phyloP scores from a whole-genome alignment of 75 land plant genomes.

The Selaginella tamariscina region DNA sequence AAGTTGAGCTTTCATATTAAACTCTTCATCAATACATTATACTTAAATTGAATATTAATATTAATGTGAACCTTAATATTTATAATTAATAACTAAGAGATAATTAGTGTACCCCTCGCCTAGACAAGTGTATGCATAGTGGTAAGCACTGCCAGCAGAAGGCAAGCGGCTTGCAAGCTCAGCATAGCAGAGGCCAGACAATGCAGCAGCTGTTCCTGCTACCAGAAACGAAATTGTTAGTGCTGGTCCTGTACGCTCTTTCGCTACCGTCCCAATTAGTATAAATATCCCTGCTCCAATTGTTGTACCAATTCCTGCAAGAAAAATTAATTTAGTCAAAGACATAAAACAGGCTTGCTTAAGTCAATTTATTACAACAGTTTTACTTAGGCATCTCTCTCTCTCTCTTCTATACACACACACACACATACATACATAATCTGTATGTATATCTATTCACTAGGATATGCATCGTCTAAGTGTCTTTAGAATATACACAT shows the following conservation, averaged over 20 bases:
- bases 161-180: conserved; percentile 12
- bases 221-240: background rate
- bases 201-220: conserved; percentile 1
- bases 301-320: conserved; percentile 10
- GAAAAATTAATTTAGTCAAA: background rate
- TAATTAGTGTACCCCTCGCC: background rate
- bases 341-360: background rate
- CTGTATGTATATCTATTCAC: background rate
- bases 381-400: background rate
- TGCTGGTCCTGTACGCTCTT: conserved; percentile 3
- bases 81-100: no score
- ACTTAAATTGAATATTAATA: background rate
- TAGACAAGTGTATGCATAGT: conserved; percentile 3
- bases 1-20: background rate
- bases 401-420: background rate
- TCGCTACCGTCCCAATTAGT: background rate
- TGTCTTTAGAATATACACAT: background rate
- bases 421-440: background rate
- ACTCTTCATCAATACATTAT: background rate
- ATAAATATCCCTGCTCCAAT: conserved; percentile 12
- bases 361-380: background rate
- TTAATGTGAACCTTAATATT: background rate
- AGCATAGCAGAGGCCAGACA: conserved; percentile 6
- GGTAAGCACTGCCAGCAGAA: conserved; percentile 11
- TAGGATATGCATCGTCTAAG: background rate